phyloP scores from a whole-genome alignment of 306 rosid species.

The Gillenia trifoliata region DNA sequence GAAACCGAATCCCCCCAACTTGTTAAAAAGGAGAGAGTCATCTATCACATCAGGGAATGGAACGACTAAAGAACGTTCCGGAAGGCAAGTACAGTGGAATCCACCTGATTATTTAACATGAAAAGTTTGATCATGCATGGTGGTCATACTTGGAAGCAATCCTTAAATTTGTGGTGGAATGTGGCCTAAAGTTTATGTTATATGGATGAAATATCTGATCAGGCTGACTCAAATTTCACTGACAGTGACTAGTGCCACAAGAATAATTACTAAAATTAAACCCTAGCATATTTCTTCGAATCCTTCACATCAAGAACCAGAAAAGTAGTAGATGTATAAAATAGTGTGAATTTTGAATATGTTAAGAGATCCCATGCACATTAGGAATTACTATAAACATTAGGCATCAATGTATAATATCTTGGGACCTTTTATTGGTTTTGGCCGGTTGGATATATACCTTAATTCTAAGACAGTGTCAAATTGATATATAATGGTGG shows the following conservation, averaged over 20 bases:
- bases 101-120: background rate
- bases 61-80: background rate
- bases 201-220: slow-evolving; percentile 15
- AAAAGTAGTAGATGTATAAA: background rate
- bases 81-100: background rate
- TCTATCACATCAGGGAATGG: background rate
- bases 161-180: background rate
- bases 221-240: slow-evolving; percentile 5
- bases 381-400: background rate
- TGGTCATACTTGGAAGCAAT: background rate
- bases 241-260: background rate
- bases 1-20: background rate
- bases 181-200: slow-evolving; percentile 1
- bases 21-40: background rate
- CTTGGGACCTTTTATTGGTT: background rate
- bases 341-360: background rate
- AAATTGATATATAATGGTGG: too few relatives aligned
- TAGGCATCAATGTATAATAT: background rate
- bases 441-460: background rate
- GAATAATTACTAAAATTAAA: background rate
- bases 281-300: background rate
- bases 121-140: background rate
- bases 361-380: background rate
- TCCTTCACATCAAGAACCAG: background rate
- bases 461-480: background rate